These are phyloP conservation scores for Periconia sp. DNA, from an alignment of 2,329 filamentous ascomycete genomes.

Conservation along the genomic window DNA sequence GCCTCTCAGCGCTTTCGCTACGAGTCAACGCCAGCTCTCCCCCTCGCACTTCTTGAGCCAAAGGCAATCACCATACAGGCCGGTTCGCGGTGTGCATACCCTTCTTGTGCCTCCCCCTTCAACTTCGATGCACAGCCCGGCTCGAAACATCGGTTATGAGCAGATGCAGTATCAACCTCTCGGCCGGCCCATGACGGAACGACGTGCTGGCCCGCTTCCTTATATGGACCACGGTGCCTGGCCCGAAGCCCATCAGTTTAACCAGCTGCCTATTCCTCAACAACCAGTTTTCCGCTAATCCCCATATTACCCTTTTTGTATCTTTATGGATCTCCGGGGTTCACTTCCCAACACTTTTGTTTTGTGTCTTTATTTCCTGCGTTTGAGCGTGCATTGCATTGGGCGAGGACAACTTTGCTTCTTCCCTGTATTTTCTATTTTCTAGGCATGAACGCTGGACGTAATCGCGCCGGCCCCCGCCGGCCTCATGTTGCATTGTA, in stretches of 20 bases:
- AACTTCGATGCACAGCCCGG: slow-evolving; percentile 66
- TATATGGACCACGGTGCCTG: slow-evolving; percentile 45
- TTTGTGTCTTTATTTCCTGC: slow-evolving; percentile 25
- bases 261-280: slow-evolving; percentile 40
- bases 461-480: slow-evolving; percentile 5
- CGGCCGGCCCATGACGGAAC: slow-evolving; percentile 49
- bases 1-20: slow-evolving; percentile 67
- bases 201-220: slow-evolving; percentile 48
- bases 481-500: slow-evolving; percentile 9
- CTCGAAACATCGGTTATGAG: slow-evolving; percentile 47
- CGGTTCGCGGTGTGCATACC: slow-evolving; percentile 84
- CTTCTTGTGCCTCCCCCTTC: slow-evolving; percentile 87
- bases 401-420: slow-evolving; percentile 12
- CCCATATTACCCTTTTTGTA: slow-evolving; percentile 4
- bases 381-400: slow-evolving; percentile 43
- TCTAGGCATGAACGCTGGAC: slow-evolving; percentile 15
- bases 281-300: slow-evolving; percentile 39
- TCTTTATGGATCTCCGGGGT: neutral
- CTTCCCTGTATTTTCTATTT: slow-evolving; percentile 6
- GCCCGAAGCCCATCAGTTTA: slow-evolving; percentile 42
- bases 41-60: slow-evolving; percentile 86
- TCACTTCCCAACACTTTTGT: slow-evolving; percentile 1
- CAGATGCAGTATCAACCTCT: slow-evolving; percentile 56
- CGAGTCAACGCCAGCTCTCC: slow-evolving; percentile 73
- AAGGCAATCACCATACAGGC: slow-evolving; percentile 88